phyloP scores from a whole-genome alignment of 768 basidiomycete species.

The Saitozyma podzolica region DNA sequence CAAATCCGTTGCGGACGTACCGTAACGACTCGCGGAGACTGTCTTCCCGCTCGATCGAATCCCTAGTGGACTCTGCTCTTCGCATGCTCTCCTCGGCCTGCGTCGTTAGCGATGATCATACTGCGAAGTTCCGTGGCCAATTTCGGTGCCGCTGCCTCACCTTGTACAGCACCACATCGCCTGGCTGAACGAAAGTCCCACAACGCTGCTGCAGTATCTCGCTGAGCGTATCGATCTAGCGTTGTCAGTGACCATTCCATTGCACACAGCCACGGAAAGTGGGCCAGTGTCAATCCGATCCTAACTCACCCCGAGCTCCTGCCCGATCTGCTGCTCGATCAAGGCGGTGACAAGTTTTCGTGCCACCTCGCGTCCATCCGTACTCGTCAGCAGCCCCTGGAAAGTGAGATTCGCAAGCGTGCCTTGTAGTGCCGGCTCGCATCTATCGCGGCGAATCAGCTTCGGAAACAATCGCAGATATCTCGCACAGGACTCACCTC shows the following conservation, averaged over 20 bases:
- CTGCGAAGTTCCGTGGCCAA: no score
- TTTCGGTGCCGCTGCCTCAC: conserved; percentile 52
- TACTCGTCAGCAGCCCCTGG: conserved; percentile 79
- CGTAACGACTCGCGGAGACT: conserved; percentile 82
- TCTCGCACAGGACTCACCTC: conserved; percentile 59
- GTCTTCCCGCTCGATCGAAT: conserved; percentile 70
- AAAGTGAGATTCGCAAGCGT: conserved; percentile 72
- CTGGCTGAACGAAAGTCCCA: conserved; percentile 95
- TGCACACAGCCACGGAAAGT: not conserved
- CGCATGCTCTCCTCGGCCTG: conserved; percentile 92
- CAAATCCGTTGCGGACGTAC: conserved; percentile 54
- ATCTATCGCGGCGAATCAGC: conserved; percentile 1
- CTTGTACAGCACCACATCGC: conserved; percentile 98
- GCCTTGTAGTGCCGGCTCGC: conserved; percentile 65
- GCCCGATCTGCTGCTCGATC: conserved; percentile 96
- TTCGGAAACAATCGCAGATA: not conserved
- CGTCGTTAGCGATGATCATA: conserved; percentile 9
- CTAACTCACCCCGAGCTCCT: conserved; percentile 80
- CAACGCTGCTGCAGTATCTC: conserved; percentile 91
- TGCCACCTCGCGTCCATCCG: conserved; percentile 82
- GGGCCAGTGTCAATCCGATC: not conserved
- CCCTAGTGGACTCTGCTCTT: conserved; percentile 78
- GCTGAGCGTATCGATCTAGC: conserved; percentile 91
- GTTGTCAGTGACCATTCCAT: no score
- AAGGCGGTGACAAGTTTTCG: conserved; percentile 88